phyloP scores from a whole-genome alignment of 257 asterid species.

The Nicotiana tomentosiformis region DNA sequence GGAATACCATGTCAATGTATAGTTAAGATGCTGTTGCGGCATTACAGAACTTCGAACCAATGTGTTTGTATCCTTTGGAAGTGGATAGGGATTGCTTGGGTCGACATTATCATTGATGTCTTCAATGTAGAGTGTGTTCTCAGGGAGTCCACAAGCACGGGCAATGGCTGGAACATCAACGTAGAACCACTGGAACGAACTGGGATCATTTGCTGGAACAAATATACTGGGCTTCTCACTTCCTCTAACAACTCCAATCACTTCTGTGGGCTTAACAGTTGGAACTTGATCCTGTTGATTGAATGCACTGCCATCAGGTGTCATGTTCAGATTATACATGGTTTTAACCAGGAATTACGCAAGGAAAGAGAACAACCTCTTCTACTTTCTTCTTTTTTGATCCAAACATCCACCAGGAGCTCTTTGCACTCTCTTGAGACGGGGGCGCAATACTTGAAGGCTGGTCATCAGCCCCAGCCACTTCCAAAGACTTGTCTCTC shows the following conservation, averaged over 20 bases:
- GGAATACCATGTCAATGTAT: conserved; percentile 75
- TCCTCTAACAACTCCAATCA: conserved; percentile 72
- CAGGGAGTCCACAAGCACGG: conserved; percentile 68
- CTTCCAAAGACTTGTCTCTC: conserved; percentile 63
- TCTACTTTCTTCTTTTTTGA: conserved; percentile 34
- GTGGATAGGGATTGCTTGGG: conserved; percentile 81
- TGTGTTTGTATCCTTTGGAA: conserved; percentile 70
- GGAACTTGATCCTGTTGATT: conserved; percentile 51
- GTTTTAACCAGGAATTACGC: conserved; percentile 5
- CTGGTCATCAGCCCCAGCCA: conserved; percentile 25
- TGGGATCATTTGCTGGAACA: conserved; percentile 91
- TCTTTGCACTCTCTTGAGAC: conserved; percentile 36
- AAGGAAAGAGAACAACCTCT: conserved; percentile 36
- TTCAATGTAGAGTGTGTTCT: conserved; percentile 68
- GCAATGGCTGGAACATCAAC: conserved; percentile 87
- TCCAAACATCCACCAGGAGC: conserved; percentile 61
- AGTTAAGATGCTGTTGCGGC: conserved; percentile 96
- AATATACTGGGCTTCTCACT: conserved; percentile 94
- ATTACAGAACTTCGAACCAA: conserved; percentile 77
- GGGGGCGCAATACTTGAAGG: conserved; percentile 25
- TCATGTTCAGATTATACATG: conserved; percentile 10
- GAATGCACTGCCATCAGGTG: conserved; percentile 23
- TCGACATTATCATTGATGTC: conserved; percentile 61
- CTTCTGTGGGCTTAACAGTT: conserved; percentile 39
- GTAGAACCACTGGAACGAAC: conserved; percentile 79